Percentiles rank a stretch among this genome's conserved stretches.
Conservation (phyloP, 441 rosid species). For the Euphorbia celastroides region DNA sequence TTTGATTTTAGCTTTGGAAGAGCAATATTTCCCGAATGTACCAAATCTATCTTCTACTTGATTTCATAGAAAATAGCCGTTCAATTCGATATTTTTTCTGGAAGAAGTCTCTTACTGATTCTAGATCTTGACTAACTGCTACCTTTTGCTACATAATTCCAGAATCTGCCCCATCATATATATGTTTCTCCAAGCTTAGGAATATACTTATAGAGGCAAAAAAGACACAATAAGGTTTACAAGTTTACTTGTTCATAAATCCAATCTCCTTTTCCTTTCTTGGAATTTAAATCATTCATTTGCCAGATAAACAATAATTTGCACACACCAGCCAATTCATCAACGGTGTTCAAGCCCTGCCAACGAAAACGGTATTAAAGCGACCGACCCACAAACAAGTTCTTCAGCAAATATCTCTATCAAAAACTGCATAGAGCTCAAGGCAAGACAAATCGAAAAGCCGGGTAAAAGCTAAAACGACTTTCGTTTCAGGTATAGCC, state of each 20-base stretch:
- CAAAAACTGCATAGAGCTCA: background rate
- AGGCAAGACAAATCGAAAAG: background rate
- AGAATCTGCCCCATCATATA: background rate
- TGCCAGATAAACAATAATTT: background rate
- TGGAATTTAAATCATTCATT: background rate
- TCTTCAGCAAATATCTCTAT: background rate
- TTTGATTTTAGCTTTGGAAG: too few species aligned
- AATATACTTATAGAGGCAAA: background rate
- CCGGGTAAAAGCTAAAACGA: background rate
- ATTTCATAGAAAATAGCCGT: too few species aligned
- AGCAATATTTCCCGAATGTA: too few species aligned
- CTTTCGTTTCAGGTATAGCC: too few species aligned
- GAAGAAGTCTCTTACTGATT: background rate
- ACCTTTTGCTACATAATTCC: background rate
- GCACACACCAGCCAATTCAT: background rate
- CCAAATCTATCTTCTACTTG: too few species aligned
- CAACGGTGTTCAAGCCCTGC: too few species aligned
- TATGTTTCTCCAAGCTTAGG: background rate
- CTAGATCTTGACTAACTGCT: background rate
- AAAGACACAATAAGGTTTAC: background rate
- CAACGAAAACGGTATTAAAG: too few species aligned
- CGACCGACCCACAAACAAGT: too few species aligned
- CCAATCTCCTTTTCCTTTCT: background rate
- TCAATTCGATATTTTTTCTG: too few species aligned
- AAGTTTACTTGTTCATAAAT: background rate